A percentile compares a stretch with the other conserved stretches of the same genome.
phyloP scores from a whole-genome alignment of 2,329 filamentous ascomycete genomes.

The Botrytis hyacinthi region DNA sequence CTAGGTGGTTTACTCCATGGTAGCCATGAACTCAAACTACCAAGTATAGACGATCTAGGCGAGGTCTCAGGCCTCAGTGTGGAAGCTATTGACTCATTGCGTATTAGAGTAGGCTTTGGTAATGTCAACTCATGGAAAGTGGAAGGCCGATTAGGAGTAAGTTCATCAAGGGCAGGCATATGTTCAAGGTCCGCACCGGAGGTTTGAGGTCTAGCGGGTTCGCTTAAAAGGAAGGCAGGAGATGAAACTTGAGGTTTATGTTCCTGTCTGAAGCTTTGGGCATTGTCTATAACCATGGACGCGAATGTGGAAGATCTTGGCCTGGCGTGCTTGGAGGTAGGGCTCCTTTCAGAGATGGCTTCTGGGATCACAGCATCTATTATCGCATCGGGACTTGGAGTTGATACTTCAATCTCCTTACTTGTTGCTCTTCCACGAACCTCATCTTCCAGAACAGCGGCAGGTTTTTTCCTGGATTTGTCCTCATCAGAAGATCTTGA shows the following conservation, averaged over 20 bases:
- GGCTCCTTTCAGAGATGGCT: slow-evolving; percentile 23
- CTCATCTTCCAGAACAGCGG: slow-evolving; percentile 54
- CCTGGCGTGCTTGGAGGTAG: slow-evolving; percentile 33
- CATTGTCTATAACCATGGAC: slow-evolving; percentile 45
- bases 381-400: slow-evolving; percentile 14
- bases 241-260: slow-evolving; percentile 40
- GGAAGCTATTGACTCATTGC: slow-evolving; percentile 35
- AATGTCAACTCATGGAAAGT: slow-evolving; percentile 28
- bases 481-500: slow-evolving; percentile 64
- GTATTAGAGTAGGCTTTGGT: slow-evolving; percentile 30
- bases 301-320: slow-evolving; percentile 47
- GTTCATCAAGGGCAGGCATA: slow-evolving; percentile 24
- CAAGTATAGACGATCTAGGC: slow-evolving; percentile 30
- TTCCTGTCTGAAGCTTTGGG: slow-evolving; percentile 38
- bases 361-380: slow-evolving; percentile 24
- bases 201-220: slow-evolving; percentile 57
- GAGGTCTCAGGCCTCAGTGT: slow-evolving; percentile 27
- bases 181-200: slow-evolving; percentile 43
- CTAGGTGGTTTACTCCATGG: slow-evolving; percentile 30
- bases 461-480: slow-evolving; percentile 54
- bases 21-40: slow-evolving; percentile 37
- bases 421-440: slow-evolving; percentile 51
- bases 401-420: slow-evolving; percentile 26
- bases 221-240: slow-evolving; percentile 49
- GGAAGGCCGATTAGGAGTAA: slow-evolving; percentile 23